phyloP scores from a whole-genome alignment of 202 grass and related monocot species.

The Panicum virgatum region DNA sequence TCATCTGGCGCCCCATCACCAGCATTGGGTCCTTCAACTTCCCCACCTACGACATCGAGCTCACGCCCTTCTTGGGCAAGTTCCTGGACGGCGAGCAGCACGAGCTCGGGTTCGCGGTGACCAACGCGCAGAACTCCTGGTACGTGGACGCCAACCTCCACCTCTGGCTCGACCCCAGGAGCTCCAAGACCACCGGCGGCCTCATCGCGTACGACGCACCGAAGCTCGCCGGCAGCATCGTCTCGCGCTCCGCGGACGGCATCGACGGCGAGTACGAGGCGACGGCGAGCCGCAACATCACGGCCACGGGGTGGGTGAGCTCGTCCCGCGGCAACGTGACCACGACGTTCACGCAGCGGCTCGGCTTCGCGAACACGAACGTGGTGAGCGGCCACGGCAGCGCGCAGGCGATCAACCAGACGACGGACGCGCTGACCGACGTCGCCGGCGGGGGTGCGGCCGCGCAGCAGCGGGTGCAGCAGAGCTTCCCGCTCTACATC shows the following conservation, averaged over 20 bases:
- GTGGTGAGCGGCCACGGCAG: slow-evolving; percentile 53
- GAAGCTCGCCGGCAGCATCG: slow-evolving; percentile 37
- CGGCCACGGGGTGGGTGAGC: slow-evolving; percentile 68
- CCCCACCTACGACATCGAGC: slow-evolving; percentile 84
- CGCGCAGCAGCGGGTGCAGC: slow-evolving; percentile 43
- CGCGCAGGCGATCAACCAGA: slow-evolving; percentile 67
- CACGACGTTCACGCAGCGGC: slow-evolving; percentile 61
- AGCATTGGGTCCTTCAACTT: slow-evolving; percentile 81
- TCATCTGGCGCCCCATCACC: slow-evolving; percentile 84
- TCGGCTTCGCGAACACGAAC: slow-evolving; percentile 61
- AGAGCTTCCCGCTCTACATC: slow-evolving; percentile 76
- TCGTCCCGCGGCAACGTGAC: slow-evolving; percentile 78
- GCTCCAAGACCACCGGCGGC: slow-evolving; percentile 37
- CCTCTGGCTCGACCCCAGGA: slow-evolving; percentile 72
- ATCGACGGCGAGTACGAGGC: slow-evolving; percentile 59
- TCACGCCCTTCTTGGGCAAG: slow-evolving; percentile 77
- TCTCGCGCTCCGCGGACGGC: slow-evolving; percentile 47
- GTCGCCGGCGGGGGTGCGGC: slow-evolving; percentile 11
- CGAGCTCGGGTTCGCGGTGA: slow-evolving; percentile 73
- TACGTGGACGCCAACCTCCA: slow-evolving; percentile 87
- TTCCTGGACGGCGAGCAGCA: slow-evolving; percentile 59
- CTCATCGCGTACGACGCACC: slow-evolving; percentile 63
- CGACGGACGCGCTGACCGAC: slow-evolving; percentile 30
- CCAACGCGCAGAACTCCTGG: slow-evolving; percentile 63
- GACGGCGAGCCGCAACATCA: slow-evolving; percentile 58